Base-by-base conservation (phyloP, 2,329 filamentous ascomycete species). In the Arthrobotrys megalospora region DNA sequence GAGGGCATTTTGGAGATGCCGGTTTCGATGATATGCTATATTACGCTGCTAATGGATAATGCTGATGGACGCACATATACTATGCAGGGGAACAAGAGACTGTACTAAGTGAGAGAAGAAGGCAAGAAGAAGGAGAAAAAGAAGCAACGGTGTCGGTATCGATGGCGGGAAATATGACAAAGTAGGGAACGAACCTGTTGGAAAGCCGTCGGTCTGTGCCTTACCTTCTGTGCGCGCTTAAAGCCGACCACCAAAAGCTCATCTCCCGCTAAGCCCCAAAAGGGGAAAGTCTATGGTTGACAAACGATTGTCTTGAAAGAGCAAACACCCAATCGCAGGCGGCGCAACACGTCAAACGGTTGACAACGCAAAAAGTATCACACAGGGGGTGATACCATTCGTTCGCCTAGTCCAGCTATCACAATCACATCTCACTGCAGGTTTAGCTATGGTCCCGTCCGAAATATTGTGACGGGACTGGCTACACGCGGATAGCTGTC, bases 1-100 rank as follows among this genome's bases (percentile, higher is more conserved):
- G 87, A 87, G 83, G 88, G 87, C 82, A 84, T 85, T 64, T 67
- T 81, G 50, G 58, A 70, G 47, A 53, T 68, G 45, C 32, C 36
- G 50, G 32, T 8, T 45, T 34, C 12, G 16, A 48, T 48, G 6
- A 38, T 64, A 72, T 60, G 11, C 50, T 65, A 36, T 34, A 19
- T 16, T 52, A 21, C 62, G 47, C 24, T 67, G 19, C 21, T 24
- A 43, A 58, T 53, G 19, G 36, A 55, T 24, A 24, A 63, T 16
- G 62, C 45, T 47, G 38, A 48, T 53, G 28, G 58, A 48, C 24
- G 28, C 19, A 48, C 4, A 19, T 3, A 43, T 47, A 48, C 47
- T 36, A 65, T 47, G 58, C 65, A 70, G 32, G 38, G 50, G 24
- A 21, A 50, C 52, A 24, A 41, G 34, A 14, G 45, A 69, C 28